Percentiles rank a stretch among this genome's conserved stretches.
These are phyloP conservation scores for Decorospora gaudefroyi DNA, from an alignment of 2,329 filamentous ascomycete genomes.

Conservation along the genomic window DNA sequence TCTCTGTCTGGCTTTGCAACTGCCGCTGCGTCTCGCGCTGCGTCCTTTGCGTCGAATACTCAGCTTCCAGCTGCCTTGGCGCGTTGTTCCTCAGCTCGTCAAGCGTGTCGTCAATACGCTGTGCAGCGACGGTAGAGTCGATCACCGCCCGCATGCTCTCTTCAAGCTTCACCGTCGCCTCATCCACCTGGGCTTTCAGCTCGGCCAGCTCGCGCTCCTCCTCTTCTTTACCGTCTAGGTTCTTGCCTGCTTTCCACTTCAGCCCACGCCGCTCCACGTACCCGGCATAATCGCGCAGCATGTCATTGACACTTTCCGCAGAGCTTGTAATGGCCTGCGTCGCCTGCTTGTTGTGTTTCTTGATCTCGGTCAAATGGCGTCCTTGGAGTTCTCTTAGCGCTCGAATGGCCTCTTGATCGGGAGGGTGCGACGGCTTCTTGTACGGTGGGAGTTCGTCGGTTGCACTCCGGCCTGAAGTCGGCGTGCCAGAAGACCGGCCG, in stretches of 20 bases:
- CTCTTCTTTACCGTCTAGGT: conserved; percentile 48
- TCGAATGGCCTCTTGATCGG: conserved; percentile 54
- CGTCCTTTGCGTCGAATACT: conserved; percentile 44
- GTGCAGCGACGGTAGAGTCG: conserved; percentile 58
- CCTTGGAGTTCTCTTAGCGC: conserved; percentile 54
- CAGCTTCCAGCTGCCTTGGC: conserved; percentile 34
- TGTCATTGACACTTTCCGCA: conserved; percentile 62
- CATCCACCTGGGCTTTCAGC: conserved; percentile 53
- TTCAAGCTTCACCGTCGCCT: conserved; percentile 61
- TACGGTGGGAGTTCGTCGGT: conserved; percentile 55
- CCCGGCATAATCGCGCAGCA: conserved; percentile 49
- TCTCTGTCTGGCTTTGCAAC: conserved; percentile 27
- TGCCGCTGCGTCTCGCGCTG: conserved; percentile 46
- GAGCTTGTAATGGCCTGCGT: conserved; percentile 54
- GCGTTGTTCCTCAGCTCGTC: conserved; percentile 48
- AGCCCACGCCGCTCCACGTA: conserved; percentile 43
- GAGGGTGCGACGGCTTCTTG: conserved; percentile 57
- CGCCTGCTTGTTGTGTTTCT: conserved; percentile 55
- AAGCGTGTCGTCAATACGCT: conserved; percentile 52
- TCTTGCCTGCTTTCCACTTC: conserved; percentile 44
- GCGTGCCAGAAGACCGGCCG: conserved; percentile 11
- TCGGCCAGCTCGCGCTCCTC: conserved; percentile 48
- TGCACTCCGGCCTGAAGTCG: conserved; percentile 10
- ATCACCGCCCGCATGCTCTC: conserved; percentile 61
- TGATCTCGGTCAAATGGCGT: conserved; percentile 52